Evolutionary conservation across 2,329 filamentous ascomycete species (phyloP), one percentile per base, ranked within the genome.

Genomic region (Chrysosporium queenslandicum): DNA sequence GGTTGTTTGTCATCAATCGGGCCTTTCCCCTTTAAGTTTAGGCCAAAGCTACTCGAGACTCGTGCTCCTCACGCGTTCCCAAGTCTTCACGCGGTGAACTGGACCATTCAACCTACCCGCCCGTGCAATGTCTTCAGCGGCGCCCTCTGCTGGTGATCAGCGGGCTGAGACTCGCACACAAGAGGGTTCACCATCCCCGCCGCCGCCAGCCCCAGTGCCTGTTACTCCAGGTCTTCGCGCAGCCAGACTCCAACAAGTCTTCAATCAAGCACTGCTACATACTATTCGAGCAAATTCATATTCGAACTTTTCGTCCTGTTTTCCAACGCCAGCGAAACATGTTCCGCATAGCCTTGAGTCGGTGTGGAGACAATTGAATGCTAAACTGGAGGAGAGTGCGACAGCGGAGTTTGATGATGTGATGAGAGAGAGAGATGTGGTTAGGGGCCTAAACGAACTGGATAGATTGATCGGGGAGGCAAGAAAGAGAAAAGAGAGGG

Each of bases 371-470:
- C 77, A 82, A 57, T 73, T 83, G 57, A 77, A 78, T 39, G 72
- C 74, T 47, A 76, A 80, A 58, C 64, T 83, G 49, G 77, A 80
- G 58, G 74, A 77, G 56, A 74, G 74, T 48, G 79, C 77, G 56
- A 74, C 68, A 63, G 72, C 72, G 14, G 78, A 83, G 58, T 83
- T 83, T 63, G 78, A 81, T n/a, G 73, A 74, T 43, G 79, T 83
- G 52, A 59, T 83, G 55, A 64, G 64, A 27, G 76, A 81, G 59
- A 66, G 79, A 48, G 71, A 78, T 53, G 79, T 81, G 1, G 71
- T 83, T 4, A 64, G 69, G 54, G 73, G 76, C 20, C 66, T 84
- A 56, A 83, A 83, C 62, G 77, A 79, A 52, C 67, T 83, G 57
- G 81, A 84, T 61, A 68, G 73, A 34, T 68, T 81, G 56, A 74